Evolutionary conservation across 1,284 basidiomycete species (phyloP).

Genomic region (Ceratobasidium sp.): DNA sequence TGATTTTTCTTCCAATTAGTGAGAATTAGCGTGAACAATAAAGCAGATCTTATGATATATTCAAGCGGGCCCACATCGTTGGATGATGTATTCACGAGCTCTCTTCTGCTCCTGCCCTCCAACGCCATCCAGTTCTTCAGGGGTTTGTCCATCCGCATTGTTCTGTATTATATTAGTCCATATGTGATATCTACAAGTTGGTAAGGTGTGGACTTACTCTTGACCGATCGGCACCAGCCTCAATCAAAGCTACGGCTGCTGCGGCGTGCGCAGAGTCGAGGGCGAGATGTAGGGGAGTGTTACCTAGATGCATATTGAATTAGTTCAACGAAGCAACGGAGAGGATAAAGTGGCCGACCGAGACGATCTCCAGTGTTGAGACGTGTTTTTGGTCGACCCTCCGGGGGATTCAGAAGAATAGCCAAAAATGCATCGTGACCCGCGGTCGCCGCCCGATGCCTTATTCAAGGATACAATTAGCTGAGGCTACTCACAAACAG

Average conservation of each 20-base stretch:
- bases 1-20: too few relatives aligned
- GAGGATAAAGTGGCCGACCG: conserved; percentile 56
- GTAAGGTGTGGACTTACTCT: conserved; percentile 62
- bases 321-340: conserved; percentile 12
- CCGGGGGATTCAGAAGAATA: conserved; percentile 76
- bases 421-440: conserved; percentile 86
- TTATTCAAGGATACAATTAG: conserved; percentile 49
- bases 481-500: not conserved
- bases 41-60: not conserved
- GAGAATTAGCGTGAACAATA: not conserved
- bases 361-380: conserved; percentile 86
- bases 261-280: conserved; percentile 94
- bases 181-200: conserved; percentile 32
- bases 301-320: conserved; percentile 60
- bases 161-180: conserved; percentile 55
- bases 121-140: conserved; percentile 86
- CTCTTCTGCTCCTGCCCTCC: conserved; percentile 84
- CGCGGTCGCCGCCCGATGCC: conserved; percentile 93
- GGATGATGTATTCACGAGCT: conserved; percentile 74
- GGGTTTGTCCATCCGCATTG: conserved; percentile 80
- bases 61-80: conserved; percentile 61
- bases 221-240: conserved; percentile 89
- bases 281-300: conserved; percentile 94
- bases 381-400: conserved; percentile 70
- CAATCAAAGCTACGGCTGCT: conserved; percentile 85